phyloP scores from a whole-genome alignment of 306 rosid genomes.

The Cucumis hystrix region DNA sequence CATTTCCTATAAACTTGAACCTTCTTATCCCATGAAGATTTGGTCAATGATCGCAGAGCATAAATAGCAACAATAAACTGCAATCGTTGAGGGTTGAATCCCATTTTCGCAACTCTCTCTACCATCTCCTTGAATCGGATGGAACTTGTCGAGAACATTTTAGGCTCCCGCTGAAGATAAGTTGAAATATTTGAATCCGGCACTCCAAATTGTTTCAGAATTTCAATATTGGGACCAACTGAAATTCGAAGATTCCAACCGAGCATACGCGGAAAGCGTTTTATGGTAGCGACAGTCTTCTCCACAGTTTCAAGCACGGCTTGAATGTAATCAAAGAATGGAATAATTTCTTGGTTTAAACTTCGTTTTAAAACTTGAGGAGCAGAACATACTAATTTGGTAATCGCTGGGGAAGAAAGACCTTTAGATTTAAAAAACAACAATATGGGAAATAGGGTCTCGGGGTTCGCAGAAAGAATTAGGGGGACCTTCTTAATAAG shows the following conservation, averaged over 20 bases:
- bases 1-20: constrained; percentile 25
- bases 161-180: constrained; percentile 1
- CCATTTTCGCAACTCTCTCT: constrained; percentile 24
- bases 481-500: background rate
- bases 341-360: constrained; percentile 19
- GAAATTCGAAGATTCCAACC: background rate
- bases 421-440: constrained; percentile 25
- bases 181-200: constrained; percentile 6
- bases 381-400: background rate
- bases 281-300: background rate
- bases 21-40: constrained; percentile 27
- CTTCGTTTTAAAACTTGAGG: background rate
- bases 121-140: background rate
- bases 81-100: constrained; percentile 14
- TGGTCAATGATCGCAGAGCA: constrained; percentile 6
- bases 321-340: constrained; percentile 16
- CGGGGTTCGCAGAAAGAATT: constrained; percentile 15
- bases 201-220: background rate
- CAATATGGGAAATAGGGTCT: constrained; percentile 29
- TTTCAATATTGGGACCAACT: background rate
- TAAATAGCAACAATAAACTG: constrained; percentile 16
- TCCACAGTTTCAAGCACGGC: constrained; percentile 16
- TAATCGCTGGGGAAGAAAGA: constrained; percentile 14
- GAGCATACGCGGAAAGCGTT: background rate
- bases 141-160: background rate